Evolutionary conservation across 2,329 filamentous ascomycete species (phyloP).

Genomic region (Hortaea sp.): DNA sequence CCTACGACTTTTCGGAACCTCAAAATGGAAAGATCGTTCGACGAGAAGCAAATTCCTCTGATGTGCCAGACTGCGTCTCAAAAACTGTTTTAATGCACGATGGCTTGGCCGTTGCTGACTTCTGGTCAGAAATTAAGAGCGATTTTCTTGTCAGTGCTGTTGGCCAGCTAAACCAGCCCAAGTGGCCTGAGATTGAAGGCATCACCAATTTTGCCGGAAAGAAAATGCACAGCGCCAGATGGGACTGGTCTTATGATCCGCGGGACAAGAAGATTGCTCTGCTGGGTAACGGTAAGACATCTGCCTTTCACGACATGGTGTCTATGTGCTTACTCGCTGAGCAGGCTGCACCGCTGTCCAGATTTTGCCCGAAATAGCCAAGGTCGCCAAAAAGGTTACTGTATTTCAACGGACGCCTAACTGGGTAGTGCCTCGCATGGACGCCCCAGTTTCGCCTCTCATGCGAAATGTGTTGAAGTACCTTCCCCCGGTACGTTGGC

Average conservation of each 20-base stretch:
- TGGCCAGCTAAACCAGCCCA: slow-evolving; percentile 48
- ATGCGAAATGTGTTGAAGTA: slow-evolving; percentile 38
- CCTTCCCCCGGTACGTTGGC: slow-evolving; percentile 41
- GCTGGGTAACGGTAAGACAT: slow-evolving; percentile 45
- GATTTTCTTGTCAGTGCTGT: slow-evolving; percentile 50
- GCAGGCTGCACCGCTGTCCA: slow-evolving; percentile 48
- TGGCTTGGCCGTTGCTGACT: too few relatives aligned
- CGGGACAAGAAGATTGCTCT: slow-evolving; percentile 46
- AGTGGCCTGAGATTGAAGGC: slow-evolving; percentile 40
- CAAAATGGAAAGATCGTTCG: too few relatives aligned
- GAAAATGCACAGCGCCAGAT: slow-evolving; percentile 48
- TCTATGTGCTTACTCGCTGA: neutral
- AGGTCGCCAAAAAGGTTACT: slow-evolving; percentile 39
- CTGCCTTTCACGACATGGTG: neutral
- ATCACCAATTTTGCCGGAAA: slow-evolving; percentile 42
- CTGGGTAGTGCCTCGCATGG: slow-evolving; percentile 47
- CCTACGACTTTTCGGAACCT: too few relatives aligned
- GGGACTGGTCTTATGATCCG: slow-evolving; percentile 50
- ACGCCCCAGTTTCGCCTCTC: slow-evolving; percentile 35
- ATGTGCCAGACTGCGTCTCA: too few relatives aligned
- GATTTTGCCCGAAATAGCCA: slow-evolving; percentile 48
- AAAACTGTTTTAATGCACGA: too few relatives aligned
- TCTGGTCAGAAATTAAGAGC: slow-evolving; percentile 33
- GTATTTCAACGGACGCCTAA: slow-evolving; percentile 51
- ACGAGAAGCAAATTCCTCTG: too few relatives aligned